Percentiles rank a stretch among this genome's conserved stretches.
These are phyloP conservation scores for Diaporthe eres DNA, from an alignment of 2,329 filamentous ascomycete species.

Conservation along the genomic window DNA sequence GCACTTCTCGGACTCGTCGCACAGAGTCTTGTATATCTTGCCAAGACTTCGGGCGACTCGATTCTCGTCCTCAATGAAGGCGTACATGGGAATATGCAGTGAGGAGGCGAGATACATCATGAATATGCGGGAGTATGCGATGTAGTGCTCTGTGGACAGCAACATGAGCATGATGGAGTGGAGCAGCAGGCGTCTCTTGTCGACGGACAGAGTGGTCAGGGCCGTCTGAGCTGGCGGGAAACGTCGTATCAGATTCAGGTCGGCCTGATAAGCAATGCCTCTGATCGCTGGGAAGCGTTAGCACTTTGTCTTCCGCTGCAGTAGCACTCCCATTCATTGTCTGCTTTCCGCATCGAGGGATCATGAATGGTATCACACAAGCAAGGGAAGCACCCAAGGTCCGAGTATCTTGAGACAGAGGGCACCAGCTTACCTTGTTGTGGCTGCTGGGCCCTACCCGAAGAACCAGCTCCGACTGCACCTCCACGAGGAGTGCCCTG, in stretches of 20 bases:
- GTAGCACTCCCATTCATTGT: background rate
- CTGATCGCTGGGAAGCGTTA: conserved; percentile 46
- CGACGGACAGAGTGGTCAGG: conserved; percentile 70
- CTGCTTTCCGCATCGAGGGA: background rate
- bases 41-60: conserved; percentile 82
- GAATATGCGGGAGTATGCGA: conserved; percentile 79
- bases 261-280: conserved; percentile 54
- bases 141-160: conserved; percentile 84
- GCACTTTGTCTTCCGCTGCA: conserved; percentile 2
- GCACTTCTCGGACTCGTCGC: conserved; percentile 53
- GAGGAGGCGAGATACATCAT: conserved; percentile 80
- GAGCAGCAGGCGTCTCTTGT: conserved; percentile 77
- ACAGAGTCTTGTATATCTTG: conserved; percentile 77
- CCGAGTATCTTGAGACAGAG: background rate
- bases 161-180: conserved; percentile 80
- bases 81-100: conserved; percentile 74
- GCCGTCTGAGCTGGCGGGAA: conserved; percentile 73
- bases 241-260: conserved; percentile 62
- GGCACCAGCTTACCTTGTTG: conserved; percentile 33
- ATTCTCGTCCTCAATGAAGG: conserved; percentile 79
- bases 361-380: background rate
- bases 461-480: conserved; percentile 40
- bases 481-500: conserved; percentile 47
- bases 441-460: conserved; percentile 34
- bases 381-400: no score